Conservation (phyloP, 768 basidiomycete species). For the Suillus luteus region DNA sequence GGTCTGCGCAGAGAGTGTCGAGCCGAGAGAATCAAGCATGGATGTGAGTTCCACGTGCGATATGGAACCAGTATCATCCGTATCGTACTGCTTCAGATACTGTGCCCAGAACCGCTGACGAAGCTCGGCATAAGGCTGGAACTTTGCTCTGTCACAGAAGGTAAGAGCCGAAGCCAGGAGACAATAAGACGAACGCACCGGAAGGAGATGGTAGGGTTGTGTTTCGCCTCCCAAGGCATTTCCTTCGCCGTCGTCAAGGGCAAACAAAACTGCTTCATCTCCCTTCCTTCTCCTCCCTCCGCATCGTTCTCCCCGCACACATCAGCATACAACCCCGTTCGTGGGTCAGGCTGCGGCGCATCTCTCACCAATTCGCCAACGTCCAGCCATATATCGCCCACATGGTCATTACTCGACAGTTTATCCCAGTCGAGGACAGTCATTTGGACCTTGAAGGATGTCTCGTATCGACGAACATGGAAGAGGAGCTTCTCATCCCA, state of each 20-base stretch:
- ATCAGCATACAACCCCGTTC: slow-evolving; percentile 48
- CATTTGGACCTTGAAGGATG: slow-evolving; percentile 73
- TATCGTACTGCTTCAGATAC: slow-evolving; percentile 88
- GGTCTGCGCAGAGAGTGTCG: slow-evolving; percentile 81
- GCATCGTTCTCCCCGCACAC: slow-evolving; percentile 28
- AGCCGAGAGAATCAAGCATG: slow-evolving; percentile 96
- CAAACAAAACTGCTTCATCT: slow-evolving; percentile 75
- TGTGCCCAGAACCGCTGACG: slow-evolving; percentile 90
- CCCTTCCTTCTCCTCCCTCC: slow-evolving; percentile 43
- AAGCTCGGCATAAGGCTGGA: slow-evolving; percentile 91
- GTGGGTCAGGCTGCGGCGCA: slow-evolving; percentile 65
- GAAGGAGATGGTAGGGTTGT: slow-evolving; percentile 69
- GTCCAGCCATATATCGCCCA: slow-evolving; percentile 77
- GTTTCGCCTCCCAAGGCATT: slow-evolving; percentile 69
- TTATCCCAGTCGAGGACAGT: slow-evolving; percentile 97
- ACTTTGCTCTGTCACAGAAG: slow-evolving; percentile 67
- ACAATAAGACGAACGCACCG: slow-evolving; percentile 43
- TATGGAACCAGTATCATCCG: slow-evolving; percentile 72
- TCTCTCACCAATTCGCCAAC: slow-evolving; percentile 68
- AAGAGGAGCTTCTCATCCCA: slow-evolving; percentile 98
- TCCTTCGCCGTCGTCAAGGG: slow-evolving; percentile 63
- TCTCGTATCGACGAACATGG: slow-evolving; percentile 89
- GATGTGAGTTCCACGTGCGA: slow-evolving; percentile 88
- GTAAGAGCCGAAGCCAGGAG: slow-evolving; percentile 2
- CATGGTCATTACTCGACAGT: slow-evolving; percentile 81